Evolutionary conservation across 495 filamentous ascomycete species (phyloP).

Genomic region (Neurospora intermedia): DNA sequence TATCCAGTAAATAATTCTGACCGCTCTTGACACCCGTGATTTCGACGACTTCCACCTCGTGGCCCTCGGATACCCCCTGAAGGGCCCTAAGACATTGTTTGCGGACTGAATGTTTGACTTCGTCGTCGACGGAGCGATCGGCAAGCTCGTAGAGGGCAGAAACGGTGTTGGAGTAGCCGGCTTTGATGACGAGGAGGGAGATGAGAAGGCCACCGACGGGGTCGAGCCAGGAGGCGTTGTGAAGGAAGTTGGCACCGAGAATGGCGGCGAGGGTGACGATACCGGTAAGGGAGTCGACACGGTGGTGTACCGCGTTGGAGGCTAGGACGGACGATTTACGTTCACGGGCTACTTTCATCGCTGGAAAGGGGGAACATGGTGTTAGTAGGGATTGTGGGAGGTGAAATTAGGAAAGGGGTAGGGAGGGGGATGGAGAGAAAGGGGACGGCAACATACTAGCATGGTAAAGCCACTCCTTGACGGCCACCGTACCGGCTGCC

Average conservation of each 20-base stretch:
- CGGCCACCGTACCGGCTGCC: constrained; percentile 76
- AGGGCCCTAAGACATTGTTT: constrained; percentile 52
- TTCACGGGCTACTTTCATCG: constrained; percentile 92
- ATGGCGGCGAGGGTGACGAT: constrained; percentile 86
- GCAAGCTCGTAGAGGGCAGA: constrained; percentile 77
- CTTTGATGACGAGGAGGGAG: constrained; percentile 82
- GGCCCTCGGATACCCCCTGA: constrained; percentile 29
- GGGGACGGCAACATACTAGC: constrained; percentile 56
- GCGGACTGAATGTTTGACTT: constrained; percentile 60
- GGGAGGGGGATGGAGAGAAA: background rate
- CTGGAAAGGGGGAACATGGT: constrained; percentile 27
- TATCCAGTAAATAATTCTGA: constrained; percentile 85
- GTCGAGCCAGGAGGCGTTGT: constrained; percentile 81
- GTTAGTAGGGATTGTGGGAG: constrained; percentile 5
- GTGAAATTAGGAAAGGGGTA: background rate
- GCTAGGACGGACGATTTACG: constrained; percentile 94
- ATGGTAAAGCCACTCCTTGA: constrained; percentile 96
- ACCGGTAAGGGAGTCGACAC: constrained; percentile 87
- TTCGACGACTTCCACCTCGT: constrained; percentile 50
- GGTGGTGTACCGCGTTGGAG: constrained; percentile 92
- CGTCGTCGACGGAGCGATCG: constrained; percentile 76
- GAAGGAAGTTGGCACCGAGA: constrained; percentile 74
- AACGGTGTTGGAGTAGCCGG: constrained; percentile 77
- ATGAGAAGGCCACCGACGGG: constrained; percentile 90
- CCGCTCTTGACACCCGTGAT: constrained; percentile 86